A percentile compares a stretch with the other conserved stretches of the same genome.
phyloP scores from a whole-genome alignment of 129 eudicot species.

The Lactuca saligna region DNA sequence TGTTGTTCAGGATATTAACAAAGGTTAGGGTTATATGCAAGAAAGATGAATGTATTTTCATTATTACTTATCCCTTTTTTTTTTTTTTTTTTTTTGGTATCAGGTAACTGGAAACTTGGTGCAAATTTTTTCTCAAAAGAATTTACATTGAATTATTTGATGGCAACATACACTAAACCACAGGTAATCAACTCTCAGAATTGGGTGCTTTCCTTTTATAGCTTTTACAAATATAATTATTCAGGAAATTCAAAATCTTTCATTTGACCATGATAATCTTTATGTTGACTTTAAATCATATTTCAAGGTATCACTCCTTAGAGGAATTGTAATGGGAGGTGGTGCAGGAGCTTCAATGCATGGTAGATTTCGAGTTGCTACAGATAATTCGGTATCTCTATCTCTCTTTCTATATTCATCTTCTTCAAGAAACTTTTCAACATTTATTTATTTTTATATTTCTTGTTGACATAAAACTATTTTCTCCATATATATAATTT shows the following conservation, averaged over 20 bases:
- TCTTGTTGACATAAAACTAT: background rate
- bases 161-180: slow-evolving; percentile 82
- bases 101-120: slow-evolving; percentile 78
- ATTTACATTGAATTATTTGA: slow-evolving; percentile 67
- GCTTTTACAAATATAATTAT: background rate
- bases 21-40: slow-evolving; percentile 36
- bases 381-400: slow-evolving; percentile 90
- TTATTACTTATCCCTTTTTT: slow-evolving; percentile 13
- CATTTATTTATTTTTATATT: background rate
- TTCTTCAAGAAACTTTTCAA: background rate
- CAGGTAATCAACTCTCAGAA: slow-evolving; percentile 48
- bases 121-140: slow-evolving; percentile 65
- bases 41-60: too few relatives aligned
- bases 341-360: slow-evolving; percentile 93
- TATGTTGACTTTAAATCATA: slow-evolving; percentile 19
- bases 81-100: slow-evolving; percentile 10
- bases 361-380: slow-evolving; percentile 95
- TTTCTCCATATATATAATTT: background rate
- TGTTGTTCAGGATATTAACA: slow-evolving; percentile 58
- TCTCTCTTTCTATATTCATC: slow-evolving; percentile 18
- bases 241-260: background rate
- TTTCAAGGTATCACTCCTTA: slow-evolving; percentile 73
- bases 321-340: slow-evolving; percentile 98
- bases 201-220: background rate
- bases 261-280: background rate